These are phyloP conservation scores for Phytophthora hybrid DNA, from an alignment of 352 stramenopile genomes.

Conservation along the genomic window DNA sequence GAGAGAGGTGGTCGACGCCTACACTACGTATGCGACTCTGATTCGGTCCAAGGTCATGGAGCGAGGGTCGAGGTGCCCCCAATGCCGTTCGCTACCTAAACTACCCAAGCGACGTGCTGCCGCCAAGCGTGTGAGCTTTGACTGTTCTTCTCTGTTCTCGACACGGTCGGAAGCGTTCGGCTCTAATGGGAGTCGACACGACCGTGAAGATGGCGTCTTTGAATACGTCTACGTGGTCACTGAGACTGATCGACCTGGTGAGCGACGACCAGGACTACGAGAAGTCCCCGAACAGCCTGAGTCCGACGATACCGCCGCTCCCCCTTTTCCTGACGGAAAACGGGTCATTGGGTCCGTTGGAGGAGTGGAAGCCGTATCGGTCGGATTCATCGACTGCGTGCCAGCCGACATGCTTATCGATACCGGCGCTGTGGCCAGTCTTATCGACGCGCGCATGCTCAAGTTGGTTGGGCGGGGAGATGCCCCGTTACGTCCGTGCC, in stretches of 20 bases:
- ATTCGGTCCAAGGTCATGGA: not conserved
- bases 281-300: not conserved
- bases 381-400: not conserved
- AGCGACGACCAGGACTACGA: not conserved
- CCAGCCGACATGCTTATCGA: slow-evolving; percentile 4
- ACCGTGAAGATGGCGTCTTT: not conserved
- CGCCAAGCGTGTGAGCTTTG: not conserved
- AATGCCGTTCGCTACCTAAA: not conserved
- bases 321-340: not conserved
- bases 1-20: not conserved
- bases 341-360: not conserved
- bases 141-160: not conserved
- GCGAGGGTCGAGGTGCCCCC: not conserved
- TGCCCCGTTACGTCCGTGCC: not conserved
- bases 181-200: too few relatives aligned
- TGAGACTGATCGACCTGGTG: not conserved
- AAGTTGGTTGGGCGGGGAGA: not conserved
- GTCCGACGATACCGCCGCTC: not conserved
- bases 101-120: not conserved
- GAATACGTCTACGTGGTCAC: not conserved
- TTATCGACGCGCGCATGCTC: not conserved
- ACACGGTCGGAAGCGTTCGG: not conserved
- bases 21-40: not conserved
- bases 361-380: not conserved
- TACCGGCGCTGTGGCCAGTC: slow-evolving; percentile 5